Percentiles rank a stretch among this genome's conserved stretches.
Conservation (phyloP, 371 early-diverging fungal species). For the Rhizopus stolonifer region DNA sequence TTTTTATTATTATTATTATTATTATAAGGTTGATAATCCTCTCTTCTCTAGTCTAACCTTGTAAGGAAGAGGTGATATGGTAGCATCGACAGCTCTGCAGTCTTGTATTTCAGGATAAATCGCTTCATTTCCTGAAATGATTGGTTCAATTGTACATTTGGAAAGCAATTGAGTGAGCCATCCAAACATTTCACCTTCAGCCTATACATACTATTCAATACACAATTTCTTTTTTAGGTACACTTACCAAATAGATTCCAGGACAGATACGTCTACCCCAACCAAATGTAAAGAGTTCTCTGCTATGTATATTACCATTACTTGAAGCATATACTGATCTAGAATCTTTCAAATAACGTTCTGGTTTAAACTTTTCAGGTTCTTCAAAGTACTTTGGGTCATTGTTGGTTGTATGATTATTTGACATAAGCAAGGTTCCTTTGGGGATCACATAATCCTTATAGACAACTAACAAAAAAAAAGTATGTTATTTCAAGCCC, state of each 20-base stretch:
- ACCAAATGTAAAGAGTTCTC: constrained; percentile 18
- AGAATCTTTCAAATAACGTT: constrained; percentile 19
- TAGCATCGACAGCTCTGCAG: too few species aligned
- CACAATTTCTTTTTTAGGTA: neutral
- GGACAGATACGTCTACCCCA: constrained; percentile 24
- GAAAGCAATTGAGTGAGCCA: constrained; percentile 8
- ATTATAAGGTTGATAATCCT: too few species aligned
- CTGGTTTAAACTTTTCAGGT: constrained; percentile 27
- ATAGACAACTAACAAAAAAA: constrained; percentile 6
- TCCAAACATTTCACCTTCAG: constrained; percentile 22
- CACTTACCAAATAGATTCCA: constrained; percentile 18
- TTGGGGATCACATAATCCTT: constrained; percentile 24
- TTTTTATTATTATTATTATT: too few species aligned
- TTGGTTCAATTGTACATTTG: constrained; percentile 16
- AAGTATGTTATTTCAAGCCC: too few species aligned
- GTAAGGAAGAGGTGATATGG: too few species aligned
- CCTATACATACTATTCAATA: constrained; percentile 2
- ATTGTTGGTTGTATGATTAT: constrained; percentile 11
- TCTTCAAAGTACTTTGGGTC: constrained; percentile 1
- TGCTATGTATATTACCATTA: constrained; percentile 5
- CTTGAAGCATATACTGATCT: constrained; percentile 9
- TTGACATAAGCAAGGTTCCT: constrained; percentile 8
- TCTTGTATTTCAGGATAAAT: too few species aligned
- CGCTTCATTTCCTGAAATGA: neutral
- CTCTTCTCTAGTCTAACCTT: too few species aligned